phyloP scores from a whole-genome alignment of 2,329 filamentous ascomycete genomes.

The Colletotrichum australisinense region DNA sequence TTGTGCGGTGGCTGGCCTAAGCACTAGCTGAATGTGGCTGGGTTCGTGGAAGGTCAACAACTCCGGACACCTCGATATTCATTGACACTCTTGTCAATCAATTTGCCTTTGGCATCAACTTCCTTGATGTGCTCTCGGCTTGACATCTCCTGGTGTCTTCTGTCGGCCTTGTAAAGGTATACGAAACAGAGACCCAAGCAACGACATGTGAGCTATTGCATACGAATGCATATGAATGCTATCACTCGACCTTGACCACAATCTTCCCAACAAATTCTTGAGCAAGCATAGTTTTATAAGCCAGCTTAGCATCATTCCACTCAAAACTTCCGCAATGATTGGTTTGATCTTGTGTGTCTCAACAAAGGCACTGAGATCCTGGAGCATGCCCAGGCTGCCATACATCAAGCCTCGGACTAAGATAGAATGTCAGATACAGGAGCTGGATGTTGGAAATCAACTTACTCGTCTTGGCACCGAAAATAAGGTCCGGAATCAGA shows the following conservation, averaged over 20 bases:
- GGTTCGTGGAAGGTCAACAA: not conserved
- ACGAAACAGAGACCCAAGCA: too few relatives aligned
- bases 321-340: not conserved
- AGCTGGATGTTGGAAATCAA: not conserved
- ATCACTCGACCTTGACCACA: not conserved
- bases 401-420: not conserved
- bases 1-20: not conserved
- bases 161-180: too few relatives aligned
- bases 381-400: not conserved
- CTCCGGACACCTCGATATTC: not conserved
- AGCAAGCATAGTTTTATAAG: not conserved
- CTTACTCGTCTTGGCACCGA: not conserved
- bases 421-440: not conserved
- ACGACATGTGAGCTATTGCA: too few relatives aligned
- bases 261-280: not conserved
- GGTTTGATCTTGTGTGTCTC: not conserved
- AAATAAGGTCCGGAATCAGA: not conserved
- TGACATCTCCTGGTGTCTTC: too few relatives aligned
- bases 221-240: too few relatives aligned
- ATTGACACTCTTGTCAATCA: fast-evolving
- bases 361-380: not conserved
- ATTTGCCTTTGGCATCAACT: too few relatives aligned
- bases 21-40: not conserved
- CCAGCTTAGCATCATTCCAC: not conserved
- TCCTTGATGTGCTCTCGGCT: too few relatives aligned